Conservation (phyloP, 108 stramenopile genomes). For the Discostella pseudostelligera region DNA sequence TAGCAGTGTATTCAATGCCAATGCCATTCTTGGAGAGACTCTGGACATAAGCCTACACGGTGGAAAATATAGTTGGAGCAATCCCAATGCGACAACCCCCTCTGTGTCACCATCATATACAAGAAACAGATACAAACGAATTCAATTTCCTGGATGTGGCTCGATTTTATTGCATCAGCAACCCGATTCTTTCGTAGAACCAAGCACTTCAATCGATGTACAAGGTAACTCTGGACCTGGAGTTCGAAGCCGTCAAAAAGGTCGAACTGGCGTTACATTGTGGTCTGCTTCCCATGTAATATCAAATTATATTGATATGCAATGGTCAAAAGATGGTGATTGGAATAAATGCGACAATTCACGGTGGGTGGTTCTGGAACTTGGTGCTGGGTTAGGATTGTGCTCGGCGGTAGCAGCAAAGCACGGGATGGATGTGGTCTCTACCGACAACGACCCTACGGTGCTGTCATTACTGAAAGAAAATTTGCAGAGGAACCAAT, state of each 20-base stretch:
- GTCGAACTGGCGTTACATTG: conserved; percentile 16
- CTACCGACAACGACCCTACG: conserved; percentile 12
- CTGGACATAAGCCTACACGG: neutral
- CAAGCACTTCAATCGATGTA: neutral
- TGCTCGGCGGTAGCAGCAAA: conserved; percentile 16
- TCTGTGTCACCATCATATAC: neutral
- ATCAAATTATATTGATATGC: conserved; percentile 16
- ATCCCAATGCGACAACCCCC: neutral
- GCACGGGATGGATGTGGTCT: conserved; percentile 20
- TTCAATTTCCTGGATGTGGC: conserved; percentile 14
- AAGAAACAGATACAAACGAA: conserved; percentile 1
- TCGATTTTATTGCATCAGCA: conserved; percentile 4
- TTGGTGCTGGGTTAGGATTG: conserved; percentile 22
- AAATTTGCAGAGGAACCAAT: conserved; percentile 9
- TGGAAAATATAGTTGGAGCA: conserved; percentile 2
- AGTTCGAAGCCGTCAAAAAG: neutral
- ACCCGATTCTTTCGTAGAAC: conserved; percentile 1
- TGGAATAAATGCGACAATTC: neutral
- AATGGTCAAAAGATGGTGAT: conserved; percentile 5
- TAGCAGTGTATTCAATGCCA: neutral
- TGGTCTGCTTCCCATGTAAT: conserved; percentile 26
- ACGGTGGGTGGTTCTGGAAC: conserved; percentile 22
- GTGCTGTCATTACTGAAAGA: conserved; percentile 15
- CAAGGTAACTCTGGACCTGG: neutral
- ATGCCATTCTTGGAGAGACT: neutral